These are phyloP conservation scores for Herpotrichia juniperi DNA, from an alignment of 2,329 filamentous ascomycete genomes.

Conservation along the genomic window DNA sequence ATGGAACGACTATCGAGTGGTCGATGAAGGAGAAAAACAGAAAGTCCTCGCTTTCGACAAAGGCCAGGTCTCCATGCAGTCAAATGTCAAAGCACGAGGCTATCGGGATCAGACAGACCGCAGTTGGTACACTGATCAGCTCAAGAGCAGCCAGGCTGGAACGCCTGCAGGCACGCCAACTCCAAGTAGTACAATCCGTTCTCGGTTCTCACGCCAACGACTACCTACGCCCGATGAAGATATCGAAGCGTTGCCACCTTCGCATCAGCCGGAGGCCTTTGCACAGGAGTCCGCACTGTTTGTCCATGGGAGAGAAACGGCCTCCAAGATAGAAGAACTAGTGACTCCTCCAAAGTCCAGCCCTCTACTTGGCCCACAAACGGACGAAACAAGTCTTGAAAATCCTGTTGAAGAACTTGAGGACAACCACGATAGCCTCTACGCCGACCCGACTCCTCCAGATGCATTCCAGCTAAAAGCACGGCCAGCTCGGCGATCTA, in stretches of 20 bases:
- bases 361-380: slow-evolving; percentile 23
- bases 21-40: slow-evolving; percentile 84
- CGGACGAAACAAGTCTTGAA: slow-evolving; percentile 7
- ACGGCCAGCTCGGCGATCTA: background rate
- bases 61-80: slow-evolving; percentile 70
- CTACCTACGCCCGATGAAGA: slow-evolving; percentile 33
- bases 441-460: slow-evolving; percentile 25
- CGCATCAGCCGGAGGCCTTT: slow-evolving; percentile 36
- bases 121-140: slow-evolving; percentile 81
- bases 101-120: slow-evolving; percentile 82
- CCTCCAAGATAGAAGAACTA: slow-evolving; percentile 1
- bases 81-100: slow-evolving; percentile 63
- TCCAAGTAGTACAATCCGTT: slow-evolving; percentile 24
- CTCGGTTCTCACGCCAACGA: slow-evolving; percentile 30
- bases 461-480: slow-evolving; percentile 1
- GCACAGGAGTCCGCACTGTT: background rate
- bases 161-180: slow-evolving; percentile 34
- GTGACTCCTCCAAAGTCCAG: slow-evolving; percentile 40
- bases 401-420: slow-evolving; percentile 10
- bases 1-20: slow-evolving; percentile 83
- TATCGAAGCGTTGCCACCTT: slow-evolving; percentile 38
- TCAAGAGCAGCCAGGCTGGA: slow-evolving; percentile 52
- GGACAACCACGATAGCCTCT: slow-evolving; percentile 28
- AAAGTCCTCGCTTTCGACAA: slow-evolving; percentile 71
- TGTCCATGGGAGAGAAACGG: background rate